Base-by-base conservation (phyloP, 192 early-diverging fungal genomes). In the Coemansia sp. region DNA sequence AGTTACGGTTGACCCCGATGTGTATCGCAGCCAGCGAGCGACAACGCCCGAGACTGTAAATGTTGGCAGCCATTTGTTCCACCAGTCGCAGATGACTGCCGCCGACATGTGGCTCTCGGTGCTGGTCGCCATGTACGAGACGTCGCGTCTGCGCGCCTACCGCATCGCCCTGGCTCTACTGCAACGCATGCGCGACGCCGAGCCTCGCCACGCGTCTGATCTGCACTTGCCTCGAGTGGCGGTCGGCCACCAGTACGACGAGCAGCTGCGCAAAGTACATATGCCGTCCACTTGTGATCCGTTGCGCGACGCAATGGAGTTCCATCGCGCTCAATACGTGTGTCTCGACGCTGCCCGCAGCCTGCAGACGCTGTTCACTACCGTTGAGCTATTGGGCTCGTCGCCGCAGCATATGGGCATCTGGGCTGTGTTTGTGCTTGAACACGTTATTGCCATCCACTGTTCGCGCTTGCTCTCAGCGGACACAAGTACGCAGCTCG, bases 91-190 rank as follows among this genome's bases (percentile, higher is more conserved):
- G 20, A 37, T 59, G 28, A 34, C 47, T 0, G 50, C 69, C 11
- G 69, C 48, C 14, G 76, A 78, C 47, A 21, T 60, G 10, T 69
- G 66, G 70, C 64, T 78, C 55, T 21, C 62, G 5, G 26, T 54
- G 10, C 42, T 73, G 7, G 40, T 55, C 20, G 22, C 62, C 31
- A 60, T 63, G 56, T 56, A 60, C 64, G 62, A 72, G 36, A 53
- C 61, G 46, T 22, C 46, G n/a, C 64, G 76, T 0, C 64, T 78
- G 19, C 66, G 71, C 8, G 57, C 57, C 9, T 63, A 72, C 56
- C 66, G 70, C 53, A 46, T 60, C 0, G 70, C 66, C 2, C 44
- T 78, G 8, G 60, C 57, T n/a, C 58, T 78, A 21, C 22, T 66
- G 64, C 59, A 31, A 46, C 52, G 4, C 5, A 15, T 11, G 34